Evolutionary conservation across 495 filamentous ascomycete genomes (phyloP), one percentile per base, ranked within the genome.

Genomic region (Hypoxylon intermedium): DNA sequence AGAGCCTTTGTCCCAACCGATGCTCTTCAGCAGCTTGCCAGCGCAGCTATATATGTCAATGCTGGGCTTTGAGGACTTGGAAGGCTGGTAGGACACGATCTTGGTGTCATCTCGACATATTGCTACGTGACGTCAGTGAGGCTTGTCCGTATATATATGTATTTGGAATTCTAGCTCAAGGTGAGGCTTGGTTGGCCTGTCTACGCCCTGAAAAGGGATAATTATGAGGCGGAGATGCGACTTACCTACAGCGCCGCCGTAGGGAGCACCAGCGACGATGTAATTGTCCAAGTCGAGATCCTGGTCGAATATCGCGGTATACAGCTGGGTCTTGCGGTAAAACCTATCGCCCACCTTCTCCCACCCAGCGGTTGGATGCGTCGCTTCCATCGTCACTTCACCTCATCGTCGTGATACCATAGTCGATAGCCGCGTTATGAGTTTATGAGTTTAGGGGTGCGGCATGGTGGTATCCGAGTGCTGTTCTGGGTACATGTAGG

Each of bases 261-360:
- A 97, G n/a, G 93, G 92, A 68, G 95, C 95, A 60, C 92, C 94
- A 30, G 86, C 87, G 67, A 96, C 86, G 69, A 95, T 81, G 79
- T 95, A 96, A 77, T 96, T 93, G 73, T 96, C 93, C 68, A 98
- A 82, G 77, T 98, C 93, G 50, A 96, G 80, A 66, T 96, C 91
- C 58, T 89, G 85, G 69, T 93, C 89, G 75, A 97, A 98, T 64
- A 98, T 82, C 58, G 85, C 88, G 53, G 91, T 92, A 79, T 98
- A 98, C 30, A 96, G 82, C 73, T 91, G 88, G 21, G 89, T 86
- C 76, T 94, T 97, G 71, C 93, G 89, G 78, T 97, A 98, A 75
- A 94, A 98, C 60, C 83, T 86, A 65, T 94, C 89, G 47, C 91
- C 94, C 46, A 98, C 83, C 69, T 83, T 87, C 78, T 96, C 92